Base-by-base conservation (phyloP, 2,329 filamentous ascomycete genomes). In the Graphiopsis chlorocephala region DNA sequence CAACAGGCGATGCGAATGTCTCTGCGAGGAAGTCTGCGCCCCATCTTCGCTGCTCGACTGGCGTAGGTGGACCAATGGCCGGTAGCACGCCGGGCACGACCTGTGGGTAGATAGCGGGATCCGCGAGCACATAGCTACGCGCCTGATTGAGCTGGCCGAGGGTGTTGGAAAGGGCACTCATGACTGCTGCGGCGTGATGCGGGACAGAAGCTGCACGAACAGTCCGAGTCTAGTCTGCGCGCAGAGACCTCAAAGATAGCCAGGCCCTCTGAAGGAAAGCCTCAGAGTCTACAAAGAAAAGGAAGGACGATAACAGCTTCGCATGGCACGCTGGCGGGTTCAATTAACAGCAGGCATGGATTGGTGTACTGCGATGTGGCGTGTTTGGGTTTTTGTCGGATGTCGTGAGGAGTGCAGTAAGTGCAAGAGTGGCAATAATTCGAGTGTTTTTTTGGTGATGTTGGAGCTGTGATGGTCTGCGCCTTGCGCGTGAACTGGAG, bases 11-110 rank as follows among this genome's bases (percentile, higher is more conserved):
- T 64, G 95, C 90, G 80, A 99, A 98, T 2, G 93, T 93, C 81
- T 99, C 95, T 64, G 94, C 93, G 50, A 99, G 83, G 75, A 99
- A 99, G 67, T 97, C 93, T 68, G 93, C 90, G 28, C 94, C 95
- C 95, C 95, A 99, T 89, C 93, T 84, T 78, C 93, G 90, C 73
- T 98, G 82, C 78, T 96, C 92, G 64, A 97, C 80, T 67, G 87
- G 85, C 68, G 91, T 85, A 69, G 85, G 84, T 60, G 90, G 86
- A 66, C 89, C 88, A 78, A 97, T 91, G 73, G 98, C 93, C 64
- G 93, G 93, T n/a, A 98, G 82, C 68, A 98, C 92, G 56, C 92
- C 93, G 74, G 92, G 91, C 68, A 99, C 89, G 75, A 99, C 94
- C 77, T 91, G 92, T 59, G 90, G 88, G 78, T 98, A 99, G 80